These are phyloP conservation scores for Ceratocystis huliohia DNA, from an alignment of 2,329 filamentous ascomycete species.

Conservation along the genomic window DNA sequence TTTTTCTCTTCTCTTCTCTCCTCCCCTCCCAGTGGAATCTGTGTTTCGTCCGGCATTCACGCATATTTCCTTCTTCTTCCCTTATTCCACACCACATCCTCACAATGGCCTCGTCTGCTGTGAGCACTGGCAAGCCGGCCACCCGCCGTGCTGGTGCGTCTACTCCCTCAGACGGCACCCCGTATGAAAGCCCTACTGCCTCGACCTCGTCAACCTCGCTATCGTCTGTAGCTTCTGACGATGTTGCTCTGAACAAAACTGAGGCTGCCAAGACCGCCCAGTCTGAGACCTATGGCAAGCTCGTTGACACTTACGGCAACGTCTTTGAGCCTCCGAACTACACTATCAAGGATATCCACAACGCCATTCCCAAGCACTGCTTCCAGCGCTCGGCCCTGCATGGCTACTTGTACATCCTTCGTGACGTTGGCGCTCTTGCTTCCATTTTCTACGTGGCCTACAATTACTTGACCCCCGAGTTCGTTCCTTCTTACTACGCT, in stretches of 20 bases:
- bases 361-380: slow-evolving; percentile 96
- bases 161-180: slow-evolving; percentile 40
- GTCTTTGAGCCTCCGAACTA: slow-evolving; percentile 87
- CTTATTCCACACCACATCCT: background rate
- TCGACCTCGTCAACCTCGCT: slow-evolving; percentile 80
- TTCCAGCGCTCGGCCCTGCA: slow-evolving; percentile 70
- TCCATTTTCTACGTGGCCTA: slow-evolving; percentile 78
- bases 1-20: slow-evolving; percentile 8
- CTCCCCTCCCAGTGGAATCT: background rate
- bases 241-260: slow-evolving; percentile 36
- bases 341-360: slow-evolving; percentile 93
- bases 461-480: slow-evolving; percentile 77
- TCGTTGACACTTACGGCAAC: slow-evolving; percentile 89
- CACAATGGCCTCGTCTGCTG: slow-evolving; percentile 21
- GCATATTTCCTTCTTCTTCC: background rate
- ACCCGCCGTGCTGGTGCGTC: slow-evolving; percentile 23
- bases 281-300: slow-evolving; percentile 41
- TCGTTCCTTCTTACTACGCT: slow-evolving; percentile 54
- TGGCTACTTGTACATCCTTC: slow-evolving; percentile 70
- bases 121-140: slow-evolving; percentile 14
- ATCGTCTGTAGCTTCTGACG: slow-evolving; percentile 63
- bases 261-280: slow-evolving; percentile 24
- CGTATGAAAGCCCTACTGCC: slow-evolving; percentile 45
- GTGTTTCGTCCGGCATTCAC: background rate
- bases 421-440: slow-evolving; percentile 61